Evolutionary conservation across 176 grass and related monocot species (phyloP).

Genomic region (Triticum urartu): DNA sequence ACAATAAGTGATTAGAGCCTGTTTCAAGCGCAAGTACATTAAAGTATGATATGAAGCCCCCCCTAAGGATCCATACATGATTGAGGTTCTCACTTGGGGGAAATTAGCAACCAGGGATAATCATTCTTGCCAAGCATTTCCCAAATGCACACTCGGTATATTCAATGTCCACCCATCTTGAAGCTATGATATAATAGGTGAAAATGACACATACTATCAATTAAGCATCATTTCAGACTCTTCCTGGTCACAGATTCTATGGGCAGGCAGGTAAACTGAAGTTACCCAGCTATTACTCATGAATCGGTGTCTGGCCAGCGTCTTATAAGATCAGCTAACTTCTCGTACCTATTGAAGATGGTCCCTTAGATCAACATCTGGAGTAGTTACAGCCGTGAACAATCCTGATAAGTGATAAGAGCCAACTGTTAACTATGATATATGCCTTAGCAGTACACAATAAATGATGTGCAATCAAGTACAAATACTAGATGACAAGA

Average conservation of each 20-base stretch:
- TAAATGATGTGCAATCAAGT: not conserved
- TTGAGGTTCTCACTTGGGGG: not conserved
- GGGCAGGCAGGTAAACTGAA: constrained; percentile 4
- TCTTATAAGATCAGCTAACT: constrained; percentile 40
- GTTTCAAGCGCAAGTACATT: not conserved
- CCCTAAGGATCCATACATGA: constrained; percentile 16
- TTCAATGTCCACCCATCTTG: constrained; percentile 15
- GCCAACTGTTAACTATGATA: constrained; percentile 11
- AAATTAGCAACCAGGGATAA: constrained; percentile 3
- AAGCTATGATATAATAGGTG: constrained; percentile 1
- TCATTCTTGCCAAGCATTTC: constrained; percentile 22
- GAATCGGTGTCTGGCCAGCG: constrained; percentile 23
- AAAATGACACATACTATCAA: constrained; percentile 20
- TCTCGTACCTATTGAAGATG: constrained; percentile 31
- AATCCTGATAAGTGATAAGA: constrained; percentile 45
- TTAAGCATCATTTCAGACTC: constrained; percentile 23
- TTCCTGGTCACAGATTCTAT: constrained; percentile 16
- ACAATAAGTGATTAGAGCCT: not conserved
- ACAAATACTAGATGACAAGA: not conserved
- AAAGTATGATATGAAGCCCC: not conserved
- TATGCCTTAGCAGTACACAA: not conserved
- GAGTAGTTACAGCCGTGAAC: constrained; percentile 1
- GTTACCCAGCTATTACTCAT: constrained; percentile 30
- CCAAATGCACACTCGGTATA: constrained; percentile 11
- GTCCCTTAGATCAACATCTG: constrained; percentile 21